Evolutionary conservation across 2,329 filamentous ascomycete species (phyloP), one percentile per base, ranked within the genome.

Genomic region (Alternaria gansuensis): DNA sequence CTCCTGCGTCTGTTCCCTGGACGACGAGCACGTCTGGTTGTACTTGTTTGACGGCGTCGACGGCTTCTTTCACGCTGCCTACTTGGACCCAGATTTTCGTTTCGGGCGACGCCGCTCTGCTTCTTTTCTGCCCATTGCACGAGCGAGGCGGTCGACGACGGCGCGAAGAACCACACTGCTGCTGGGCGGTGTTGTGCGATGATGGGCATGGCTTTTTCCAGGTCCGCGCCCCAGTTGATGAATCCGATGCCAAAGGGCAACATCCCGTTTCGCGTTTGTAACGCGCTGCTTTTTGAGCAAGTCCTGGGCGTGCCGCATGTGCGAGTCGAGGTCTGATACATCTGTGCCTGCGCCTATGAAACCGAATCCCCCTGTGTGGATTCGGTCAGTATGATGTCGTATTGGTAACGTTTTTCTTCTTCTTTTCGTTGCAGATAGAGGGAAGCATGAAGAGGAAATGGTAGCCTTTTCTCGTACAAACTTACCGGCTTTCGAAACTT

Each of bases 151-250:
- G 72, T 66, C 0, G 65, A 65, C 2, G 60, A 58, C 14, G 75
- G 59, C 3, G 88, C 88, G 68, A 90, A 90, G 45, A 91, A 81
- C 88, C 88, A 91, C 8, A 88, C 80, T 0, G 86, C 88, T 2
- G 82, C 83, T 2, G 88, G 87, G 0, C 75, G 76, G 72, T 87
- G 83, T 59, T 79, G 76, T 24, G 70, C 69, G 17, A 91, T 77
- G 11, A 89, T 63, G 1, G 83, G 82, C 2, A 86, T 71, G 2
- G 80, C 78, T 23, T 77, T 72, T 51, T 82, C 75, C 55, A 85
- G 69, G 17, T 74, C 65, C 10, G 76, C 78, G 28, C 78, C 79
- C 79, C 78, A 86, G 44, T 86, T 84, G 53, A 90, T 81, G 74
- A 90, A 87, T 54, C 88, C 88, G 3, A 89, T 79, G 58, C 84